A percentile compares a stretch with the other conserved stretches of the same genome.
phyloP scores from a whole-genome alignment of 495 filamentous ascomycete species.

The Tuber melanosporum region DNA sequence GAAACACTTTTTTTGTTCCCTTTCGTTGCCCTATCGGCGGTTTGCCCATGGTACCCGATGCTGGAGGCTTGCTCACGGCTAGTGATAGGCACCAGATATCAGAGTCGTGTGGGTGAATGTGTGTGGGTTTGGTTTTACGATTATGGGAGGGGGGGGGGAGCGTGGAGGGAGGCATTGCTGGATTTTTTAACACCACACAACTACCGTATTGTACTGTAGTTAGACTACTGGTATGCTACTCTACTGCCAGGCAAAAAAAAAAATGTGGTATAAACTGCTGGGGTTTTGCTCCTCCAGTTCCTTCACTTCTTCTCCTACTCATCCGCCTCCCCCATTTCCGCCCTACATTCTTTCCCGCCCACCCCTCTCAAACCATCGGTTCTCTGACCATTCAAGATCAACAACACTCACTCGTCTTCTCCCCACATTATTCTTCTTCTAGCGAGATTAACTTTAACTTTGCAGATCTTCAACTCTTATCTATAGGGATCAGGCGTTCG shows the following conservation, averaged over 20 bases:
- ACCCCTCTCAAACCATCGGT: not conserved
- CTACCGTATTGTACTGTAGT: not conserved
- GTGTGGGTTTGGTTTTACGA: slow-evolving; percentile 9
- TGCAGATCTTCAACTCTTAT: not conserved
- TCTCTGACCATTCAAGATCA: not conserved
- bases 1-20: not conserved
- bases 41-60: not conserved
- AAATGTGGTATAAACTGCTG: slow-evolving; percentile 1
- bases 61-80: not conserved
- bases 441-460: not conserved
- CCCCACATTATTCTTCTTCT: not conserved
- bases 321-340: not conserved
- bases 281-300: not conserved
- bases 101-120: slow-evolving; percentile 16
- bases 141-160: not conserved
- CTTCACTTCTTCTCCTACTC: not conserved
- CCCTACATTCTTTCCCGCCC: not conserved
- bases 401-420: not conserved
- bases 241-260: not conserved
- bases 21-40: slow-evolving; percentile 9
- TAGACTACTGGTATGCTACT: not conserved
- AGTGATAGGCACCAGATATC: slow-evolving; percentile 31
- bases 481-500: not conserved
- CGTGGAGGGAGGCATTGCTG: not conserved
- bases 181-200: not conserved